Conservation (phyloP, 805 yeast species). For the Saccharomyces eubayanus region DNA sequence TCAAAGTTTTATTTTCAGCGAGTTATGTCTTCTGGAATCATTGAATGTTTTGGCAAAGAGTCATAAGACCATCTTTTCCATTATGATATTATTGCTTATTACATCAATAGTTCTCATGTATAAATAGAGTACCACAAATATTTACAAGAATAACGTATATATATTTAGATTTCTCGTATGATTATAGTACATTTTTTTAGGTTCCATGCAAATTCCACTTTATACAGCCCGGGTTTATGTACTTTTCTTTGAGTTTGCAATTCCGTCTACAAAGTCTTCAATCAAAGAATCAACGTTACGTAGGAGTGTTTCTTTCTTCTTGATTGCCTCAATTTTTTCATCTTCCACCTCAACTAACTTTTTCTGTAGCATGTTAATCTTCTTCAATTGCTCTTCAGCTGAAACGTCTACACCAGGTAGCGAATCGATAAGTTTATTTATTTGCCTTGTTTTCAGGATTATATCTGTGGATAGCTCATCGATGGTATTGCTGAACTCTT, state of each 20-base stretch:
- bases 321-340: constrained; percentile 47
- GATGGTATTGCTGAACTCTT: constrained; percentile 40
- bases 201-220: background rate
- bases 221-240: background rate
- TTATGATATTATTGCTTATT: background rate
- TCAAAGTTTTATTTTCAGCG: constrained; percentile 20
- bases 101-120: constrained; percentile 2
- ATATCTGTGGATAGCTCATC: constrained; percentile 80
- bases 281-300: constrained; percentile 61
- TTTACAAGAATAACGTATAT: background rate
- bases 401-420: constrained; percentile 90
- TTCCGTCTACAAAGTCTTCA: constrained; percentile 35
- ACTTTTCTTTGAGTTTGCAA: constrained; percentile 29
- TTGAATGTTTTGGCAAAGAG: background rate
- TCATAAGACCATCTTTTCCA: background rate
- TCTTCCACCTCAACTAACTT: constrained; percentile 56
- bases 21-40: background rate
- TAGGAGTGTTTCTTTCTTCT: constrained; percentile 55
- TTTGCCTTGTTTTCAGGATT: constrained; percentile 78
- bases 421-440: constrained; percentile 74
- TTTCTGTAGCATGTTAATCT: constrained; percentile 51
- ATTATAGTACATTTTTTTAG: background rate
- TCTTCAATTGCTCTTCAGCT: constrained; percentile 59
- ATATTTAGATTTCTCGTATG: background rate
- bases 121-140: constrained; percentile 3